These are phyloP conservation scores for Capsicum rhomboideum DNA, from an alignment of 257 asterid genomes.

Conservation along the genomic window DNA sequence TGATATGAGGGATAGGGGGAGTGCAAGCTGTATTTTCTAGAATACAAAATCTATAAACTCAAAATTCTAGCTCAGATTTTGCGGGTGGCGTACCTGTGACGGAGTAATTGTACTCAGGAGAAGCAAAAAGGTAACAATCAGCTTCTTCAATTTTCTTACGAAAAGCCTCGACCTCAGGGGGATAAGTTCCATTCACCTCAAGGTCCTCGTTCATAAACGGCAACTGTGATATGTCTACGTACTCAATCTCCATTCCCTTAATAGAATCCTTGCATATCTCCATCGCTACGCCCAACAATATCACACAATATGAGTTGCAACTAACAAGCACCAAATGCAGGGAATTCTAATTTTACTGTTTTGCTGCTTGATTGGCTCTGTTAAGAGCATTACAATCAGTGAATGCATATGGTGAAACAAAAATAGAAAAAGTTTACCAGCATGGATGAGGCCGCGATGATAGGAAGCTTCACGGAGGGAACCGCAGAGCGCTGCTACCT, in stretches of 20 bases:
- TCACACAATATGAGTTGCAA: background rate
- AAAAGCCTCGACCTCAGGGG: conserved; percentile 69
- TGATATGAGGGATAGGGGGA: too few relatives aligned
- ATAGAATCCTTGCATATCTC: conserved; percentile 47
- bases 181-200: conserved; percentile 63
- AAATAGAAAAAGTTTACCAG: background rate
- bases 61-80: background rate
- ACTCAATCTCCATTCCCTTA: conserved; percentile 61
- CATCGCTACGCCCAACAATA: conserved; percentile 33
- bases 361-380: too few relatives aligned
- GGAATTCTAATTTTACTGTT: too few relatives aligned
- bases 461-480: conserved; percentile 34
- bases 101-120: conserved; percentile 91
- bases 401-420: background rate
- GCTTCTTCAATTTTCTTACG: conserved; percentile 73
- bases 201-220: conserved; percentile 80
- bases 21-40: too few relatives aligned
- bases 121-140: conserved; percentile 67
- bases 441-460: conserved; percentile 23
- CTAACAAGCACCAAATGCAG: background rate
- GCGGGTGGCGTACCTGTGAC: conserved; percentile 72
- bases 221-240: conserved; percentile 58
- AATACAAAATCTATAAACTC: background rate
- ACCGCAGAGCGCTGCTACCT: conserved; percentile 33
- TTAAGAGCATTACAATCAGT: background rate